Conservation (phyloP, 2,329 filamentous ascomycete genomes). For the Leptoxyphium fumago region DNA sequence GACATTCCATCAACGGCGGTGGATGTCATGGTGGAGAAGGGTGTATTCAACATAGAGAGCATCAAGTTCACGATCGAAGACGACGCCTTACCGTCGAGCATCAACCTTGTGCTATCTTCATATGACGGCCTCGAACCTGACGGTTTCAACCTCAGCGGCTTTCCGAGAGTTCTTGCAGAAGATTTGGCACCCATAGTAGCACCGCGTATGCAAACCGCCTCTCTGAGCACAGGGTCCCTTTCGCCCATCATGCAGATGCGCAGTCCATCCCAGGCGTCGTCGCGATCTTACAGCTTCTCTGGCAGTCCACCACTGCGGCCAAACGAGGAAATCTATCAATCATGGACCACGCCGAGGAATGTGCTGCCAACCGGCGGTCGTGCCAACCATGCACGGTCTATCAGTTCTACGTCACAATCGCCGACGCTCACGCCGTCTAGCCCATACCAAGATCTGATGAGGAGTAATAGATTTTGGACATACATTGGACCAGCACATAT, state of each 20-base stretch:
- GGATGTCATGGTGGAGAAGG: constrained; percentile 3
- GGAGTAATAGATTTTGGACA: constrained; percentile 4
- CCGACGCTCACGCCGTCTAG: background rate
- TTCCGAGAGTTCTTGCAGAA: constrained; percentile 5
- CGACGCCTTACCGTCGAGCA: constrained; percentile 3
- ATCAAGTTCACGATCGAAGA: constrained; percentile 3
- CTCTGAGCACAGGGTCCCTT: no score
- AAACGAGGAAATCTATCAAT: background rate
- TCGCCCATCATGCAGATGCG: background rate
- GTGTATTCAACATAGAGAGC: constrained; percentile 1
- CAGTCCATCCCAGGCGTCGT: background rate
- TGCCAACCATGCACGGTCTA: background rate
- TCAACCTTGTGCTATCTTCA: constrained; percentile 7
- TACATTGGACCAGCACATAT: constrained; percentile 4
- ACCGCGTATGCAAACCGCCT: background rate
- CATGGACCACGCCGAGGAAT: background rate
- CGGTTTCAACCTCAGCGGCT: constrained; percentile 8
- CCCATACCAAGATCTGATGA: constrained; percentile 1
- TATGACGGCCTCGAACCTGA: constrained; percentile 4
- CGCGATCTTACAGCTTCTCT: background rate
- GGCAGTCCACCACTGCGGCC: background rate
- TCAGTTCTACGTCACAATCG: background rate
- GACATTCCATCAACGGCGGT: constrained; percentile 1
- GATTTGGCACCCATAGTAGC: background rate
- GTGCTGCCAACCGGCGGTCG: background rate